Percentiles rank a stretch among this genome's conserved stretches.
Conservation (phyloP, 768 basidiomycete species). For the Pleurotus ostreatus region DNA sequence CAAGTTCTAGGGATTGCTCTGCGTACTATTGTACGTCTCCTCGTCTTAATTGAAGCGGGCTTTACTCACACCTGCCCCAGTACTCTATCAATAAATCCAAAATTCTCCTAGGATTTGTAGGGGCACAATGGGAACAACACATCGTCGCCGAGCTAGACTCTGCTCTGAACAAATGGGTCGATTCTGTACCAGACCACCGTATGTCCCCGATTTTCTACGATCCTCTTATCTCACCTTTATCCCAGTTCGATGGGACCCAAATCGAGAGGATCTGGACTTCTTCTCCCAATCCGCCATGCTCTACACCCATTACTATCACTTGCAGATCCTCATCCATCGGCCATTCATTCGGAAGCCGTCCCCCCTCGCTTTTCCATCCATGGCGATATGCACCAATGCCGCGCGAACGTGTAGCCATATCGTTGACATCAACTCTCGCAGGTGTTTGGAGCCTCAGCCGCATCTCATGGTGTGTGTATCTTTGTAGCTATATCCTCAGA, state of each 20-base stretch:
- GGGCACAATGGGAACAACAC: conserved; percentile 55
- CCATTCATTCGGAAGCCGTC: conserved; percentile 63
- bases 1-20: conserved; percentile 59
- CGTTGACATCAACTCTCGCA: conserved; percentile 50
- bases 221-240: not conserved
- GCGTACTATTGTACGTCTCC: conserved; percentile 47
- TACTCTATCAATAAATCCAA: conserved; percentile 70
- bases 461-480: conserved; percentile 29
- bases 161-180: conserved; percentile 68
- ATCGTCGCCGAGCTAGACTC: conserved; percentile 72
- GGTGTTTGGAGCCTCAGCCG: conserved; percentile 27
- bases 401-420: conserved; percentile 82
- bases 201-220: conserved; percentile 14
- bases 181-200: conserved; percentile 60
- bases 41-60: not conserved
- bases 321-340: conserved; percentile 73
- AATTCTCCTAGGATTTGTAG: conserved; percentile 44
- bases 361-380: conserved; percentile 52
- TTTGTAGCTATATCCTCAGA: too few relatives aligned
- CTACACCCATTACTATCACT: conserved; percentile 46
- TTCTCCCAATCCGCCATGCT: conserved; percentile 63
- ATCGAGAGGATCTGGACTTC: conserved; percentile 35
- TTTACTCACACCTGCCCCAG: conserved; percentile 26
- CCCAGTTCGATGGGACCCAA: conserved; percentile 52
- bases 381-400: conserved; percentile 76